Conservation (phyloP, 2,329 filamentous ascomycete genomes). For the Lomentospora prolificans region DNA sequence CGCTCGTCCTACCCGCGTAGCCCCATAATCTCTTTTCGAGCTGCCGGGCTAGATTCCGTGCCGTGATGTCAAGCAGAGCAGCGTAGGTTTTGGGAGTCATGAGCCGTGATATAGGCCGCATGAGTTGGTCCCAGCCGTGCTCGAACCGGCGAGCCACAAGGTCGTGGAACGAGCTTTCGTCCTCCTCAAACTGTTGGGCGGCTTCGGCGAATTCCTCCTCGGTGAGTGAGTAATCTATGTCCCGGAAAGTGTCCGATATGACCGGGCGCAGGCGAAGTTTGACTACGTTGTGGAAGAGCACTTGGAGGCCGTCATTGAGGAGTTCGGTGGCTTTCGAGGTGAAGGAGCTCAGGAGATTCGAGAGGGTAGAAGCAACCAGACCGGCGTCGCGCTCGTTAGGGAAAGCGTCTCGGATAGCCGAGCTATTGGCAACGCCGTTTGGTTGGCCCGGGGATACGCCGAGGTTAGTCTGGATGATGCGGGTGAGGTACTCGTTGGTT, state of each 20-base stretch:
- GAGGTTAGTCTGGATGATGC: conserved; percentile 68
- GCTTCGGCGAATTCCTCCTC: conserved; percentile 51
- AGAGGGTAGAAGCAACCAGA: conserved; percentile 59
- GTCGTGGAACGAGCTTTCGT: conserved; percentile 48
- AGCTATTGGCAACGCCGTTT: conserved; percentile 25
- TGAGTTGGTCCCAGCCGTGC: conserved; percentile 74
- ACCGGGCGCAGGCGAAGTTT: conserved; percentile 77
- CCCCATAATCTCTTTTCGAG: conserved; percentile 83
- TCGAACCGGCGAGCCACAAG: conserved; percentile 73
- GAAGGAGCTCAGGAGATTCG: conserved; percentile 61
- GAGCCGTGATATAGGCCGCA: conserved; percentile 74
- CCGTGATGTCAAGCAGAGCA: conserved; percentile 63
- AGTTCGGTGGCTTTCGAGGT: conserved; percentile 71
- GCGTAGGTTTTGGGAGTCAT: conserved; percentile 71
- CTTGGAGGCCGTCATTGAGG: conserved; percentile 71
- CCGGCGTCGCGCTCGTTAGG: conserved; percentile 68
- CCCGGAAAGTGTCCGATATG: conserved; percentile 79
- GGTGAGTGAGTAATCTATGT: conserved; percentile 71
- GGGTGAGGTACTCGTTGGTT: conserved; percentile 78
- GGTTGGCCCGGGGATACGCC: conserved; percentile 16
- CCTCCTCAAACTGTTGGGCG: conserved; percentile 42
- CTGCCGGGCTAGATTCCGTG: conserved; percentile 63
- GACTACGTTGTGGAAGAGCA: conserved; percentile 79
- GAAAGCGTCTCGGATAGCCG: conserved; percentile 55
- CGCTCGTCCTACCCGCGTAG: conserved; percentile 69